Conservation (phyloP, 2,329 filamentous ascomycete genomes). For the Pseudopithomyces chartarum region DNA sequence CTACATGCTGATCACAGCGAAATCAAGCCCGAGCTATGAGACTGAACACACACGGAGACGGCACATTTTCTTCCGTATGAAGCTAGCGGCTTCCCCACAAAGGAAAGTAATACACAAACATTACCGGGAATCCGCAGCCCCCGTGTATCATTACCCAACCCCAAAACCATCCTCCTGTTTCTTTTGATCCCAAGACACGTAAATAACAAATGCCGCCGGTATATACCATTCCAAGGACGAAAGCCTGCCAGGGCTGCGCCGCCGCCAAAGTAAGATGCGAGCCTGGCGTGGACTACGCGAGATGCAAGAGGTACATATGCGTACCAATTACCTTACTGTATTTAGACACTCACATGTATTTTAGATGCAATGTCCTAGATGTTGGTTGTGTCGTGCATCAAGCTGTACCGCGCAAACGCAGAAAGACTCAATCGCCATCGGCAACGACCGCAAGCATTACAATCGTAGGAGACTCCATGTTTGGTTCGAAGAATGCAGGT, state of each 20-base stretch:
- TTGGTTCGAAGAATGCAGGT: background rate
- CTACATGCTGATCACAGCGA: too few species aligned
- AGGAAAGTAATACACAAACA: too few species aligned
- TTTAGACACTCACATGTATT: background rate
- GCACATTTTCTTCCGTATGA: too few species aligned
- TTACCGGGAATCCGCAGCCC: background rate
- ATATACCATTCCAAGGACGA: slow-evolving; percentile 11
- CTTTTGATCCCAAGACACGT: background rate
- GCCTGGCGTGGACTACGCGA: slow-evolving; percentile 11
- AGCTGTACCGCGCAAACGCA: slow-evolving; percentile 12
- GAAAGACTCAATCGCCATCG: background rate
- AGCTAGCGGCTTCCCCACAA: too few species aligned
- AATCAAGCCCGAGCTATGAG: too few species aligned
- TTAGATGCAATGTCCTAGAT: slow-evolving; percentile 11
- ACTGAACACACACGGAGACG: too few species aligned
- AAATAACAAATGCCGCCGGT: slow-evolving; percentile 7
- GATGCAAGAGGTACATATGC: slow-evolving; percentile 16
- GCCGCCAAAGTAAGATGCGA: slow-evolving; percentile 16
- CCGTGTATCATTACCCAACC: background rate
- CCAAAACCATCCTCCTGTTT: background rate
- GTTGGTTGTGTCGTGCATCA: slow-evolving; percentile 11
- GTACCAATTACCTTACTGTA: background rate
- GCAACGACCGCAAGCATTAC: background rate
- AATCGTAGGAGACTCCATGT: background rate
- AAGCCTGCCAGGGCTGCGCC: slow-evolving; percentile 15